phyloP scores from a whole-genome alignment of 345 rosid genomes.

The Tarenaya hassleriana region DNA sequence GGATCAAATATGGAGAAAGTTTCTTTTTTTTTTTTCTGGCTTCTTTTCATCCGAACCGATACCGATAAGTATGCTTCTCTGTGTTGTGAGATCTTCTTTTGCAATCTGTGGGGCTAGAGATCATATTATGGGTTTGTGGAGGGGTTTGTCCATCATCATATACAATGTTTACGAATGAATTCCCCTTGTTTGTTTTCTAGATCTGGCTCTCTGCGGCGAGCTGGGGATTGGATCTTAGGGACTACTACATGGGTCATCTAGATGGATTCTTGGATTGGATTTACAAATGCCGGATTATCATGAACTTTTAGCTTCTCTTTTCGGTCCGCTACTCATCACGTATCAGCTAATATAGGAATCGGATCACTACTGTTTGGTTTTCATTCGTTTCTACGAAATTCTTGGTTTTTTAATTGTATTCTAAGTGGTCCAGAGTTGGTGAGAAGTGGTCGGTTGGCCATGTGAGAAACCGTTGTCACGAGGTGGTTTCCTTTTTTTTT shows the following conservation, averaged over 20 bases:
- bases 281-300: slow-evolving; percentile 37
- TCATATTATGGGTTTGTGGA: slow-evolving; percentile 24
- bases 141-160: slow-evolving; percentile 28
- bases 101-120: slow-evolving; percentile 16
- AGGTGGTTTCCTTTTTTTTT: slow-evolving; percentile 2
- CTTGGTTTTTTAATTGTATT: slow-evolving; percentile 13
- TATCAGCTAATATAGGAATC: slow-evolving; percentile 25
- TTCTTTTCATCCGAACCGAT: too few relatives aligned
- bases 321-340: slow-evolving; percentile 24
- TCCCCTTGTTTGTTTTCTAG: slow-evolving; percentile 80
- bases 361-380: slow-evolving; percentile 18
- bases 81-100: background rate
- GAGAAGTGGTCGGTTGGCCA: slow-evolving; percentile 12
- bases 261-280: slow-evolving; percentile 32
- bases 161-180: slow-evolving; percentile 33
- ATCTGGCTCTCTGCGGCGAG: slow-evolving; percentile 66
- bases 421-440: slow-evolving; percentile 15
- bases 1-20: background rate
- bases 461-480: slow-evolving; percentile 12
- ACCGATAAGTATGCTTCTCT: background rate
- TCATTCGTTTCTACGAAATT: background rate
- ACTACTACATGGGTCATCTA: slow-evolving; percentile 70
- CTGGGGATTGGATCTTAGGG: slow-evolving; percentile 71
- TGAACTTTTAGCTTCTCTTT: slow-evolving; percentile 24
- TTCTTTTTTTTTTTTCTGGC: too few relatives aligned